A percentile compares a stretch with the other conserved stretches of the same genome.
These are phyloP conservation scores for Pythium scleroteichum DNA, from an alignment of 352 stramenopile species.

Conservation along the genomic window DNA sequence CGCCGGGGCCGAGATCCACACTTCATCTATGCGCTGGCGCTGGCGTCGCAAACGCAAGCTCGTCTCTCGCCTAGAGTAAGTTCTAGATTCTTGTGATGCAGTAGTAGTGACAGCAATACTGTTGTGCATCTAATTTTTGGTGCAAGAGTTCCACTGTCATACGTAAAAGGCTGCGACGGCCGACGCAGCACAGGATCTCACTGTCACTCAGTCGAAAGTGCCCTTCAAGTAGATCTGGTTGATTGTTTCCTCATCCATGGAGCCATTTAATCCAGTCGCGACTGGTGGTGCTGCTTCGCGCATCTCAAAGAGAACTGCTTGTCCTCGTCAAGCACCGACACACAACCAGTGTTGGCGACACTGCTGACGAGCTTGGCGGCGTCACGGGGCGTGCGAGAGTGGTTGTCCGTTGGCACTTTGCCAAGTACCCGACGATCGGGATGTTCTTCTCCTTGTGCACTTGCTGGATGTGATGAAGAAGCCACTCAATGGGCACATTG, in stretches of 20 bases:
- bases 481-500: too few relatives aligned
- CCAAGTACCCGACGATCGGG: conserved; percentile 83
- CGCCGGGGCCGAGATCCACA: conserved; percentile 68
- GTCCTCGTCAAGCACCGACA: background rate
- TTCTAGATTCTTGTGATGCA: too few relatives aligned
- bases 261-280: too few relatives aligned
- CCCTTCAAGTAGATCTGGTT: too few relatives aligned
- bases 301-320: background rate
- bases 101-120: too few relatives aligned
- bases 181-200: too few relatives aligned
- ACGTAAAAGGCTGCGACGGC: too few relatives aligned
- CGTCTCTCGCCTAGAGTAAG: conserved; percentile 67
- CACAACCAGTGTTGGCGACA: background rate
- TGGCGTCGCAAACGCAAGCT: conserved; percentile 87
- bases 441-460: conserved; percentile 52
- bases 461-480: conserved; percentile 44
- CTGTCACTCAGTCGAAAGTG: too few relatives aligned
- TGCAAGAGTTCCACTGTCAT: too few relatives aligned
- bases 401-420: conserved; percentile 20
- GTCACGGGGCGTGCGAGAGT: conserved; percentile 33
- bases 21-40: conserved; percentile 88
- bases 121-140: too few relatives aligned
- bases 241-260: too few relatives aligned
- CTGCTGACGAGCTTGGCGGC: conserved; percentile 19
- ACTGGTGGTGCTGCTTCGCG: too few relatives aligned